phyloP scores from a whole-genome alignment of 169 alveolate genomes.

The Sarcocystis neurona region DNA sequence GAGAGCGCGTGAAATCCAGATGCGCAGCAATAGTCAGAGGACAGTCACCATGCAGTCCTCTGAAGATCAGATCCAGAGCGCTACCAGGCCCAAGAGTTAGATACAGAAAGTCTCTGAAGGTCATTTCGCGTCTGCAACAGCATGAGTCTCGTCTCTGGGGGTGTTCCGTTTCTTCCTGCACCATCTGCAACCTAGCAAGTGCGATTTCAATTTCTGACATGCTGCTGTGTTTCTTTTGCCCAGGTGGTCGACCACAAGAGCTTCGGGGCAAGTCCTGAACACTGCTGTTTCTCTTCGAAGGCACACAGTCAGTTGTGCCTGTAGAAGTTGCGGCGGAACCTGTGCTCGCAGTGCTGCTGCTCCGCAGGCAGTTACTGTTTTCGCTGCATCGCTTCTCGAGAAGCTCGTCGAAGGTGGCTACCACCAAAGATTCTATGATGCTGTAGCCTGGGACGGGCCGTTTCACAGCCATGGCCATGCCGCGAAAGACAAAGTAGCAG shows the following conservation, averaged over 20 bases:
- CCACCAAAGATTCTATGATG: conserved; percentile 4
- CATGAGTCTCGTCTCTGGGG: not conserved
- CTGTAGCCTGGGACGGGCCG: conserved; percentile 26
- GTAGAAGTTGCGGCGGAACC: not conserved
- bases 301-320: no score
- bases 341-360: not conserved
- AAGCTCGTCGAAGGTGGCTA: conserved; percentile 12
- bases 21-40: not conserved
- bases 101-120: not conserved
- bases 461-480: conserved; percentile 17
- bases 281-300: no score
- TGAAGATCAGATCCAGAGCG: conserved; percentile 7
- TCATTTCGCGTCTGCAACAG: conserved; percentile 31
- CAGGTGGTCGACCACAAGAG: not conserved
- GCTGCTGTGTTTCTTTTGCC: not conserved
- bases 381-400: not conserved
- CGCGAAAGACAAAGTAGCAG: conserved; percentile 37
- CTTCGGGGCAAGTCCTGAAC: no score
- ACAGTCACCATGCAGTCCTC: conserved; percentile 2
- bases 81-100: conserved; percentile 18
- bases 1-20: conserved; percentile 27
- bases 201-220: not conserved
- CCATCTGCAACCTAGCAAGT: not conserved
- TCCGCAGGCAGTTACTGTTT: not conserved
- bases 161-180: not conserved